A percentile compares a stretch with the other conserved stretches of the same genome.
phyloP scores from a whole-genome alignment of 169 alveolate species.

The Plasmodium knowlesi region DNA sequence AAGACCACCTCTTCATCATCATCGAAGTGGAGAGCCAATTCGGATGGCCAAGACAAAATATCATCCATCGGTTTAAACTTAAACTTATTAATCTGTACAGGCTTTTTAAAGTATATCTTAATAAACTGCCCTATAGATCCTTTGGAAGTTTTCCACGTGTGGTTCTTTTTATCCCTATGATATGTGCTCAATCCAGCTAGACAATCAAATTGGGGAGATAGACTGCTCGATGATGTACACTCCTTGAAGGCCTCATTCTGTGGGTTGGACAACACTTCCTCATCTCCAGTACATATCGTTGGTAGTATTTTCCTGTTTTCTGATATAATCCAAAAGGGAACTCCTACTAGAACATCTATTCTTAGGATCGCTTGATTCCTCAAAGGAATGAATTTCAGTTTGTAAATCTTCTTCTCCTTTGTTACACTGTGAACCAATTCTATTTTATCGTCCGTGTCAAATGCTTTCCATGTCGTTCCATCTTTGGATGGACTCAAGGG shows the following conservation, averaged over 20 bases:
- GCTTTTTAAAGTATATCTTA: constrained; percentile 75
- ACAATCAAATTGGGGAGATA: constrained; percentile 76
- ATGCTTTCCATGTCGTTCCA: constrained; percentile 68
- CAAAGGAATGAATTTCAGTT: constrained; percentile 29
- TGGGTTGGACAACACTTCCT: constrained; percentile 27
- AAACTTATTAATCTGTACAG: constrained; percentile 78
- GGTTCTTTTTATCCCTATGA: constrained; percentile 76
- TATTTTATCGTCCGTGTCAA: constrained; percentile 50
- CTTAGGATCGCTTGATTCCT: constrained; percentile 17
- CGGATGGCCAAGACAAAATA: constrained; percentile 81
- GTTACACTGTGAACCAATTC: constrained; percentile 9
- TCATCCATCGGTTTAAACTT: constrained; percentile 80
- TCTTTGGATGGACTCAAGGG: constrained; percentile 76
- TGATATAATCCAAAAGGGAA: constrained; percentile 30
- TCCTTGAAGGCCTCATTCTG: constrained; percentile 8
- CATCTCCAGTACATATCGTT: constrained; percentile 39
- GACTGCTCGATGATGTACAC: constrained; percentile 22
- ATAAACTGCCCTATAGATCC: constrained; percentile 79
- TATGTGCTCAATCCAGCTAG: constrained; percentile 76
- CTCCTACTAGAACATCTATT: constrained; percentile 15
- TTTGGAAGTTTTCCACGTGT: constrained; percentile 76
- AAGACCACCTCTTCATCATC: constrained; percentile 73
- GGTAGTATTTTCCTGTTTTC: constrained; percentile 48
- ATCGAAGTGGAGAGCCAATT: constrained; percentile 77
- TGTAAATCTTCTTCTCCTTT: not conserved